Evolutionary conservation across 257 asterid species (phyloP).

Genomic region (Henckelia pumila): DNA sequence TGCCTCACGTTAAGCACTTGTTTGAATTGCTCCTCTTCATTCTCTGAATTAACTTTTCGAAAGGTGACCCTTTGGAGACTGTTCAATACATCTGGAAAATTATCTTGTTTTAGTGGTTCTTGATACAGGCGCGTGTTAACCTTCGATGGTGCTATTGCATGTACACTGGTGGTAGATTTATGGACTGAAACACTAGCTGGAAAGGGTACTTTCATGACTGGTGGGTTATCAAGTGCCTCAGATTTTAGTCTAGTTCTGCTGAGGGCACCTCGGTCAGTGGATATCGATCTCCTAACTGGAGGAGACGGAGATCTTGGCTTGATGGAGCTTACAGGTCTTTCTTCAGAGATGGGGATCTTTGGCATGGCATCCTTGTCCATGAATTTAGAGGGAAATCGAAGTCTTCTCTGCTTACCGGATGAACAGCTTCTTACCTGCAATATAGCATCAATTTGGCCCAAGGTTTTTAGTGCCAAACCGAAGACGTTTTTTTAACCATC

Average conservation of each 20-base stretch:
- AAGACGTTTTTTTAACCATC: neutral
- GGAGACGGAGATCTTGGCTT: slow-evolving; percentile 76
- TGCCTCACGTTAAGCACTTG: slow-evolving; percentile 64
- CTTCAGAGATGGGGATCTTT: slow-evolving; percentile 56
- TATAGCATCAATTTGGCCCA: slow-evolving; percentile 17
- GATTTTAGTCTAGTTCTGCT: slow-evolving; percentile 46
- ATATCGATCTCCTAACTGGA: slow-evolving; percentile 76
- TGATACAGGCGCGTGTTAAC: slow-evolving; percentile 27
- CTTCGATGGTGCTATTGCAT: slow-evolving; percentile 40
- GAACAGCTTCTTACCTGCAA: slow-evolving; percentile 71
- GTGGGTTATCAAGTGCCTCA: slow-evolving; percentile 53
- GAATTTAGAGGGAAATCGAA: slow-evolving; percentile 71
- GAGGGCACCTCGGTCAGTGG: slow-evolving; percentile 67
- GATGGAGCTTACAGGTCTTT: slow-evolving; percentile 35
- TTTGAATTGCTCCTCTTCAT: slow-evolving; percentile 69
- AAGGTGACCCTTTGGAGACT: slow-evolving; percentile 47
- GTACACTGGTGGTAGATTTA: slow-evolving; percentile 40
- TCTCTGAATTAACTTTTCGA: slow-evolving; percentile 49
- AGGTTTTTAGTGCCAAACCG: neutral
- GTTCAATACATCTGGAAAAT: slow-evolving; percentile 44
- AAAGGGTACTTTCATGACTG: slow-evolving; percentile 52
- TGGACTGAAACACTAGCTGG: slow-evolving; percentile 62
- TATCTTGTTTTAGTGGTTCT: slow-evolving; percentile 36
- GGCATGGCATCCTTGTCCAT: slow-evolving; percentile 57
- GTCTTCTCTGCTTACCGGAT: slow-evolving; percentile 69